These are phyloP conservation scores for Tetrastigma voinierianum DNA, from an alignment of 164 flowering plant species.

Conservation along the genomic window DNA sequence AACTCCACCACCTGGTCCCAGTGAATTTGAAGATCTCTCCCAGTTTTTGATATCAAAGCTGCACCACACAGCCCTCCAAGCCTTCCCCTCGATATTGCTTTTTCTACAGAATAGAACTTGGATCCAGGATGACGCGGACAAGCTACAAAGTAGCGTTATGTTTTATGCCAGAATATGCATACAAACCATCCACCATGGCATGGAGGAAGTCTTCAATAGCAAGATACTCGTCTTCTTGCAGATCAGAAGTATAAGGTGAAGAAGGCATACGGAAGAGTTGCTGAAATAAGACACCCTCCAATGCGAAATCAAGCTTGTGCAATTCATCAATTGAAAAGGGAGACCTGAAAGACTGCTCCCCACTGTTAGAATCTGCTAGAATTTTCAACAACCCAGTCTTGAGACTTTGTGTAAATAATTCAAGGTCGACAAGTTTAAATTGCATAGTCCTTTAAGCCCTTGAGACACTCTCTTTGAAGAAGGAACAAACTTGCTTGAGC, in stretches of 20 bases:
- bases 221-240: constrained; percentile 46
- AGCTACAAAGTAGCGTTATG: constrained; percentile 53
- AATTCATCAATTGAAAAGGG: constrained; percentile 60
- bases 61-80: constrained; percentile 50
- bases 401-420: constrained; percentile 44
- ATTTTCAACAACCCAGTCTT: constrained; percentile 57
- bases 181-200: constrained; percentile 45
- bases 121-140: constrained; percentile 56
- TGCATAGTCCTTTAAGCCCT: constrained; percentile 52
- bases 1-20: constrained; percentile 63
- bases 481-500: constrained; percentile 47
- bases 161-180: constrained; percentile 65
- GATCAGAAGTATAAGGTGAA: constrained; percentile 28
- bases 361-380: constrained; percentile 23
- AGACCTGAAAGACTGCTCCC: constrained; percentile 35
- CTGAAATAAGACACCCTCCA: constrained; percentile 64
- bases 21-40: constrained; percentile 27
- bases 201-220: constrained; percentile 69
- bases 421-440: constrained; percentile 46
- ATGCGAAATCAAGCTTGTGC: constrained; percentile 56
- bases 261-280: constrained; percentile 67
- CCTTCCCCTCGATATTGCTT: constrained; percentile 53
- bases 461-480: constrained; percentile 53
- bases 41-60: constrained; percentile 45
- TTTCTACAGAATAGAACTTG: constrained; percentile 55